A percentile compares a stretch with the other conserved stretches of the same genome.
Conservation (phyloP, 805 yeast species). For the Saturnispora gosingensis region DNA sequence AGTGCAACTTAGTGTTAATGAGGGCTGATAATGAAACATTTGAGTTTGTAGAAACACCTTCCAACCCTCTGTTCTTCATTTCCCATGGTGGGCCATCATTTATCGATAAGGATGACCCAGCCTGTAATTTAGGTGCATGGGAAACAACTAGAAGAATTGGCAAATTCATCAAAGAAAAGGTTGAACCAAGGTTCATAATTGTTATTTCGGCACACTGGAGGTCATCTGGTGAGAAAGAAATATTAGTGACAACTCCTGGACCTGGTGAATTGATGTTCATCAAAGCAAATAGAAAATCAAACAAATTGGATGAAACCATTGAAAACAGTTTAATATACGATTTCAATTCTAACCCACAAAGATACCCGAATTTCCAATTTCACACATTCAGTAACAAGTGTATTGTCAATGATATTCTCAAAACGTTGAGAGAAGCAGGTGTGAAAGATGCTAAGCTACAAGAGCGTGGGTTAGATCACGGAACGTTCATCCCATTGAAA, state of each 20-base stretch:
- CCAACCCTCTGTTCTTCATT: conserved; percentile 51
- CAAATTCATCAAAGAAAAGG: conserved; percentile 32
- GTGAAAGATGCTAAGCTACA: conserved; percentile 34
- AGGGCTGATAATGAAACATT: conserved; percentile 10
- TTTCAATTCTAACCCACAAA: conserved; percentile 60
- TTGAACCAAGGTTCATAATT: conserved; percentile 58
- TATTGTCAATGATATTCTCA: conserved; percentile 37
- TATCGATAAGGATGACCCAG: conserved; percentile 42
- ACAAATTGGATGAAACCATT: conserved; percentile 13
- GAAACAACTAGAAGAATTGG: conserved; percentile 42
- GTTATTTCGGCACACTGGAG: conserved; percentile 78
- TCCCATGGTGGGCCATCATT: conserved; percentile 82
- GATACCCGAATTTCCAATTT: conserved; percentile 55
- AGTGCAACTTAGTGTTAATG: not conserved
- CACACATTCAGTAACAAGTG: conserved; percentile 36
- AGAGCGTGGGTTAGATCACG: conserved; percentile 68
- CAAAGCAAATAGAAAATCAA: conserved; percentile 10
- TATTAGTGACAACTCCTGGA: conserved; percentile 42
- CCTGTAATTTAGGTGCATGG: conserved; percentile 51
- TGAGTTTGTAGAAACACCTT: conserved; percentile 13
- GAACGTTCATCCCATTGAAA: conserved; percentile 72
- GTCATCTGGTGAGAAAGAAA: conserved; percentile 29
- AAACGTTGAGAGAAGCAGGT: conserved; percentile 33
- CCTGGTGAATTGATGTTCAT: conserved; percentile 12
- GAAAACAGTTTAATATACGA: conserved; percentile 62